phyloP scores from a whole-genome alignment of 805 yeast genomes.

The Candida xyloterini region DNA sequence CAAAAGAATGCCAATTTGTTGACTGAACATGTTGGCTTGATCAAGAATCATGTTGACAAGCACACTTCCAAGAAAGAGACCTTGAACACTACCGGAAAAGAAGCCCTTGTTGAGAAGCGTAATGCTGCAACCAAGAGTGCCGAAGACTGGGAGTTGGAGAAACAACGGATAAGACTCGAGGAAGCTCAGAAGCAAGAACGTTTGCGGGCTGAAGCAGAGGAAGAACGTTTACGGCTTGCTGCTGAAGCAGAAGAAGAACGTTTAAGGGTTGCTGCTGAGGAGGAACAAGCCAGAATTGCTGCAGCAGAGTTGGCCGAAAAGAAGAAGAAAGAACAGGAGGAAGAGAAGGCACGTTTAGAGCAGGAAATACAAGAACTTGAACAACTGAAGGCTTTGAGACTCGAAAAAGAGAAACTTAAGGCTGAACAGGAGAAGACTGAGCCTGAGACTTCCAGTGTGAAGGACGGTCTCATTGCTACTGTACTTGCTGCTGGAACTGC shows the following conservation, averaged over 20 bases:
- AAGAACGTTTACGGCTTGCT: conserved; percentile 37
- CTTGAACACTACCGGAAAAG: conserved; percentile 38
- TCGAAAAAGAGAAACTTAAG: conserved; percentile 36
- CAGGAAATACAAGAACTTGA: conserved; percentile 42
- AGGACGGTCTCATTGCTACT: conserved; percentile 20
- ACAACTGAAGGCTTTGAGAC: conserved; percentile 38
- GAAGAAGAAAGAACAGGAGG: conserved; percentile 31
- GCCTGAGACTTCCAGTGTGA: conserved; percentile 1
- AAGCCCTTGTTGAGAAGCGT: conserved; percentile 35
- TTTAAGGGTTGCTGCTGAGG: conserved; percentile 40
- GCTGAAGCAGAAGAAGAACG: conserved; percentile 39
- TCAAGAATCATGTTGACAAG: conserved; percentile 42
- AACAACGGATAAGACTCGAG: conserved; percentile 40
- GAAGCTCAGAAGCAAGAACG: conserved; percentile 47
- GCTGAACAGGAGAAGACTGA: conserved; percentile 5
- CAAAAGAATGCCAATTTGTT: conserved; percentile 38
- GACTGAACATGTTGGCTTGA: conserved; percentile 41
- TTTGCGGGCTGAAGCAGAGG: conserved; percentile 38
- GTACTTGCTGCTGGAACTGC: conserved; percentile 21
- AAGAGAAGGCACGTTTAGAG: conserved; percentile 35
- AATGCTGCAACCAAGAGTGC: conserved; percentile 40
- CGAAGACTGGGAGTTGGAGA: conserved; percentile 44
- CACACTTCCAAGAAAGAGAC: conserved; percentile 42
- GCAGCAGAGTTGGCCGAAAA: conserved; percentile 25
- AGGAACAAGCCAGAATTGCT: conserved; percentile 27